These are phyloP conservation scores for Phytophthora sp. DNA, from an alignment of 352 stramenopile genomes.

Conservation along the genomic window DNA sequence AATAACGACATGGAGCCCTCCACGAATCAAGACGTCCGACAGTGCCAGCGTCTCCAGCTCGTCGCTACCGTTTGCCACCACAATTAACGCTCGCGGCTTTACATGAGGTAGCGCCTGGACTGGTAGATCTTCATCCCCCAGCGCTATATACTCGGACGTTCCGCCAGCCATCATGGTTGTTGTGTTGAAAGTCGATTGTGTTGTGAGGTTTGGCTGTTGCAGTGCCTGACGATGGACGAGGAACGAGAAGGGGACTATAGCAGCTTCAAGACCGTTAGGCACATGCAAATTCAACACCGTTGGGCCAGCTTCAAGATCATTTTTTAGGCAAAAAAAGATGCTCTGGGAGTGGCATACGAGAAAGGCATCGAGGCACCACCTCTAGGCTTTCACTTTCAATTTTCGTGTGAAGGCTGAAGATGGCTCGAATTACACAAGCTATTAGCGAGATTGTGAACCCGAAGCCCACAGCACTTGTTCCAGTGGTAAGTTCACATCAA, in stretches of 20 bases:
- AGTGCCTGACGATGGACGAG: too few species aligned
- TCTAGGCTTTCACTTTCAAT: not conserved
- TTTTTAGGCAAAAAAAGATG: too few species aligned
- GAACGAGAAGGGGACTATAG: too few species aligned
- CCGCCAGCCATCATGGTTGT: constrained; percentile 35
- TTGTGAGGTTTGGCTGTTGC: too few species aligned
- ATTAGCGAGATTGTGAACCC: constrained; percentile 66
- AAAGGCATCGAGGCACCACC: too few species aligned
- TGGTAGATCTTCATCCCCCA: constrained; percentile 31
- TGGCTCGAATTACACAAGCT: constrained; percentile 55
- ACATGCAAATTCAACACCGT: constrained; percentile 35
- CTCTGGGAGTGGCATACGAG: too few species aligned
- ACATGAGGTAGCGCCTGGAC: constrained; percentile 35
- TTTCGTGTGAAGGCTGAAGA: constrained; percentile 23
- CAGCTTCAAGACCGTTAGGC: constrained; percentile 34
- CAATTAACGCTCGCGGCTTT: constrained; percentile 68
- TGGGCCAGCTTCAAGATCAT: too few species aligned
- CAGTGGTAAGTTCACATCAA: constrained; percentile 64
- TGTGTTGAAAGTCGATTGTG: constrained; percentile 16
- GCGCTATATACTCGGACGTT: constrained; percentile 20
- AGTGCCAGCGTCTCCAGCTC: constrained; percentile 73
- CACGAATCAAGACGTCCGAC: constrained; percentile 65
- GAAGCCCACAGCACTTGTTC: constrained; percentile 67
- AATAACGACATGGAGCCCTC: constrained; percentile 62
- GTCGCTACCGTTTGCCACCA: constrained; percentile 67